Evolutionary conservation across 257 asterid species (phyloP).

Genomic region (Thymus quinquecostatus): DNA sequence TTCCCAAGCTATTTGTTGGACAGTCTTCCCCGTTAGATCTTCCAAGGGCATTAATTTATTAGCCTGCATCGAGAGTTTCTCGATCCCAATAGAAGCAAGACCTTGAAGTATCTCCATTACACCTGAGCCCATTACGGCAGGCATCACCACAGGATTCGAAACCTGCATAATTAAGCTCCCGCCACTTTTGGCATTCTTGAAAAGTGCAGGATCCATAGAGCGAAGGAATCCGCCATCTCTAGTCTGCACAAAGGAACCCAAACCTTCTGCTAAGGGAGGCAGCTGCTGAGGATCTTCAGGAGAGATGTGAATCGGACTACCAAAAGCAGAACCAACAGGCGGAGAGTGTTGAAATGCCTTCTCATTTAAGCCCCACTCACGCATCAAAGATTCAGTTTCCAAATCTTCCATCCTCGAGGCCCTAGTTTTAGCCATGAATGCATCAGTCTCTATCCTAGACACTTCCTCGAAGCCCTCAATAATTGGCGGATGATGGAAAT

Average conservation of each 20-base stretch:
- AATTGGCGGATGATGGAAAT: conserved; percentile 36
- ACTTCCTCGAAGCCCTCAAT: conserved; percentile 37
- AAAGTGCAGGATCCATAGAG: conserved; percentile 83
- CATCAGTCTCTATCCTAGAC: conserved; percentile 48
- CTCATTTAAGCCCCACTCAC: conserved; percentile 79
- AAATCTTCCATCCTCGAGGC: conserved; percentile 72
- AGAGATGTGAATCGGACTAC: conserved; percentile 60
- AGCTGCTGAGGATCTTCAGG: conserved; percentile 59
- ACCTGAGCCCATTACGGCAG: conserved; percentile 94
- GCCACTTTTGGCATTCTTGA: conserved; percentile 61
- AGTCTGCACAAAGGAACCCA: conserved; percentile 82
- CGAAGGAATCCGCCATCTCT: conserved; percentile 83
- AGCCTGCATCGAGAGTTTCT: conserved; percentile 95
- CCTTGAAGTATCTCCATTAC: conserved; percentile 82
- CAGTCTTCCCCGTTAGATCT: conserved; percentile 82
- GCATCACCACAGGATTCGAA: conserved; percentile 89
- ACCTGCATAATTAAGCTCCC: conserved; percentile 94
- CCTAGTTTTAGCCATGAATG: conserved; percentile 47
- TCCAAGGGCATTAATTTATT: conserved; percentile 89
- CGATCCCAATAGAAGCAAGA: conserved; percentile 85
- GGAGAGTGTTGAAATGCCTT: conserved; percentile 72
- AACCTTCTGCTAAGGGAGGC: conserved; percentile 81
- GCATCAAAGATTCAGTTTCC: conserved; percentile 92
- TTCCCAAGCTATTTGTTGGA: conserved; percentile 88
- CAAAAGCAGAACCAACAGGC: conserved; percentile 59